Conservation (phyloP, 768 basidiomycete species). For the Xerocomellus intermedius region DNA sequence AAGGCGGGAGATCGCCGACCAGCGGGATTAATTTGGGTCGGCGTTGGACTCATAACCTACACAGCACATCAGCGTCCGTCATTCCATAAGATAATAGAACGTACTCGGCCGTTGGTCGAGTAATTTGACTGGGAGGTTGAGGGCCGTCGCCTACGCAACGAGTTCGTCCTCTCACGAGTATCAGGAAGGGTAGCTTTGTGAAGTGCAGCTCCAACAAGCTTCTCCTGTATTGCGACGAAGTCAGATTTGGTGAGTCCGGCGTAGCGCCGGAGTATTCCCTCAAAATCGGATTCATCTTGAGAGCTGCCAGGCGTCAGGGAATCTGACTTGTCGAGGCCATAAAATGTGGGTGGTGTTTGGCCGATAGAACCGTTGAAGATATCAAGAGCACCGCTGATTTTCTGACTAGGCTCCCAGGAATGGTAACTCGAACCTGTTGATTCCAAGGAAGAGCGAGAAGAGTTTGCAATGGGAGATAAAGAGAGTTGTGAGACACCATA, state of each 20-base stretch:
- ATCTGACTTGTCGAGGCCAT: slow-evolving; percentile 57
- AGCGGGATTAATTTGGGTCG: slow-evolving; percentile 31
- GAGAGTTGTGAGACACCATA: slow-evolving; percentile 55
- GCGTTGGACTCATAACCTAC: slow-evolving; percentile 60
- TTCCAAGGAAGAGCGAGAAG: slow-evolving; percentile 76
- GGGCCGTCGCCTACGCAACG: slow-evolving; percentile 71
- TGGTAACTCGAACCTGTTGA: slow-evolving; percentile 86
- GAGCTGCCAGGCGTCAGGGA: slow-evolving; percentile 50
- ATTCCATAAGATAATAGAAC: slow-evolving; percentile 11
- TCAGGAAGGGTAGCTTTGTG: slow-evolving; percentile 58
- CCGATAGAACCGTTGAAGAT: slow-evolving; percentile 53
- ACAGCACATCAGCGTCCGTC: slow-evolving; percentile 6
- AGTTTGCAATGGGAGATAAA: slow-evolving; percentile 70
- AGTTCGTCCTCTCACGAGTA: slow-evolving; percentile 59
- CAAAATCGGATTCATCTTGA: slow-evolving; percentile 56
- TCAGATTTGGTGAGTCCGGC: slow-evolving; percentile 71
- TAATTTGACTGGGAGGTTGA: slow-evolving; percentile 85
- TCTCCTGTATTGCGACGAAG: slow-evolving; percentile 72
- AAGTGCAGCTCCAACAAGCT: slow-evolving; percentile 61
- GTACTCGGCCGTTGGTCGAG: slow-evolving; percentile 51
- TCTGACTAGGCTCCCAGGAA: slow-evolving; percentile 64
- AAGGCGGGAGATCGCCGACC: slow-evolving; percentile 34
- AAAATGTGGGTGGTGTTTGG: slow-evolving; percentile 56
- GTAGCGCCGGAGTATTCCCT: slow-evolving; percentile 63
- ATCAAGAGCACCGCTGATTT: slow-evolving; percentile 50